Base-by-base conservation (phyloP, 495 filamentous ascomycete species). In the Friedmanniomyces simplex region DNA sequence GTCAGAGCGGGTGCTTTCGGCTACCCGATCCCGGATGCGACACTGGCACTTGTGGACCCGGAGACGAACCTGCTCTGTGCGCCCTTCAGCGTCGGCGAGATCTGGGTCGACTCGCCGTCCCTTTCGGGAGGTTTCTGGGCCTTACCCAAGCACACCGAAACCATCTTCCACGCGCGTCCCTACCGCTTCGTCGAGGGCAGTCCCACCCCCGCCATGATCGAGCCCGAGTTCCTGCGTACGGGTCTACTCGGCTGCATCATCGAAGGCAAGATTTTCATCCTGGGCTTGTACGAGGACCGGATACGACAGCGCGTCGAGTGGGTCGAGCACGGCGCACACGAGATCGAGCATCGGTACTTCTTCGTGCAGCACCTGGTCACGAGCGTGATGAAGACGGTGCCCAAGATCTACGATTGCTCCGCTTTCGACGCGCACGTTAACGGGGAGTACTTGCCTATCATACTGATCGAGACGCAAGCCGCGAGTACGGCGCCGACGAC, bases 401-500 rank as follows among this genome's bases (percentile, higher is more conserved):
- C 88, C 26, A 95, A 93, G 72, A 86, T 97, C 43, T 91, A 88
- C 67, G 94, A 97, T 68, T 96, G 94, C 68, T 93, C 91, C 1
- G 93, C 91, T 4, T 98, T 98, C 66, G 93, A 98, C 72, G 85
- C 95, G 12, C 95, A 88, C 69, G 89, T 96, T 61, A 98, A 98
- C 69, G 91, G 96, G 36, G 93, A 98, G 67, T 93, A 96, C 73
- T 76, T 98, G n/a, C 93, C 93, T 7, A 88, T 97, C 42, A 89
- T 98, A 42, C 80, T 98, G 5, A 73, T 98, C 18, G 93, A 98
- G 69, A 96, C 91, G 7, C 82, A 84, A 66, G 83, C 90, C 49
- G 93, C 93, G 37, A 97, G 93, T 21, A 98, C 93, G 1, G 88
- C 90, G 25, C 93, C 93, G 1, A 83, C 83, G 47, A 83, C 87